Percentiles rank a stretch among this genome's conserved stretches.
phyloP scores from a whole-genome alignment of 768 basidiomycete genomes.

The Pseudohyphozyma bogoriensis region DNA sequence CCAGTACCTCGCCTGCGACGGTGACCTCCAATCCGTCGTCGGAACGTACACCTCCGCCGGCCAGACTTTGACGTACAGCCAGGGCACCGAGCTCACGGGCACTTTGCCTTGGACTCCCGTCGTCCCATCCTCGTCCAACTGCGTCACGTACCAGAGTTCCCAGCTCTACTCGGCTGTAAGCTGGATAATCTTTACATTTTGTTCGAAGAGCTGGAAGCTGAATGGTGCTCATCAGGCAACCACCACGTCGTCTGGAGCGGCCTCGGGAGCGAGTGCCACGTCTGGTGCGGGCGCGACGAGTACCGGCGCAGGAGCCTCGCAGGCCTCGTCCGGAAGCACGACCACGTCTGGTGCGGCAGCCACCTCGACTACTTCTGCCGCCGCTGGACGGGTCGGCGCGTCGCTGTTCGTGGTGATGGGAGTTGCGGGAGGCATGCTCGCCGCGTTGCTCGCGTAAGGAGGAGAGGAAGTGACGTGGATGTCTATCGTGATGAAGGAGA shows the following conservation, averaged over 20 bases:
- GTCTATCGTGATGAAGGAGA: no score
- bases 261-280: background rate
- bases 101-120: constrained; percentile 30
- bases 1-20: constrained; percentile 29
- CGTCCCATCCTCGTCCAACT: constrained; percentile 33
- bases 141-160: constrained; percentile 29
- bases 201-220: background rate
- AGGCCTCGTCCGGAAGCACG: background rate
- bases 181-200: background rate
- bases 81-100: constrained; percentile 28
- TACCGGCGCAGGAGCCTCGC: background rate
- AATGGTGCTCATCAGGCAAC: background rate
- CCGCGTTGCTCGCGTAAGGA: no score
- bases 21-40: constrained; percentile 30
- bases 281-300: background rate
- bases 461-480: no score
- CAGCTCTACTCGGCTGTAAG: constrained; percentile 16
- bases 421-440: no score
- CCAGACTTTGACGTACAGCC: constrained; percentile 14
- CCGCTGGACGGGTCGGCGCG: no score
- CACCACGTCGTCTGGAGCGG: background rate
- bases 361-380: no score
- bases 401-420: no score
- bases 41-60: background rate
- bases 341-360: background rate